Evolutionary conservation across 2,329 filamentous ascomycete genomes (phyloP).

Genomic region (Triangularia verruculosa): DNA sequence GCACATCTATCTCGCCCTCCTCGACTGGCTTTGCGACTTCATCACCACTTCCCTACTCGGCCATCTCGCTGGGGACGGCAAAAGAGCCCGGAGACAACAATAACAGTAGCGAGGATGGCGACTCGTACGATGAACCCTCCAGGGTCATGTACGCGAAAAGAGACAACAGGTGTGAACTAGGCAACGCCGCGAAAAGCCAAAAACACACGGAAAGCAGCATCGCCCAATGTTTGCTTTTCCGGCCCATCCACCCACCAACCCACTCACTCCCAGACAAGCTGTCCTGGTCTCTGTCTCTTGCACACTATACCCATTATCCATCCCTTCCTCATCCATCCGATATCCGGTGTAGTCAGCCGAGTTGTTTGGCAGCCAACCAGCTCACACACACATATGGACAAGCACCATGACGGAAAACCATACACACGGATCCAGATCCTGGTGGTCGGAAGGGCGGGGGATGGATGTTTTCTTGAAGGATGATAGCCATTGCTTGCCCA

Average conservation of each 20-base stretch:
- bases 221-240: constrained; percentile 7
- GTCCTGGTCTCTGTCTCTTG: background rate
- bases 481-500: background rate
- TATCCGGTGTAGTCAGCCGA: constrained; percentile 2
- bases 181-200: background rate
- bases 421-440: background rate
- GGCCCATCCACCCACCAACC: background rate
- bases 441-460: background rate
- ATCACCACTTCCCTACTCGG: background rate
- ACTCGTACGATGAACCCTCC: background rate
- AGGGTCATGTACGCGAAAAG: constrained; percentile 13
- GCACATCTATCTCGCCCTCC: background rate
- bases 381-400: background rate
- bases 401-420: background rate
- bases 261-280: background rate
- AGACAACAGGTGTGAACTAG: background rate
- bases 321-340: background rate
- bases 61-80: background rate
- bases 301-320: background rate
- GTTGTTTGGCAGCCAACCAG: constrained; percentile 4
- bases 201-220: constrained; percentile 4
- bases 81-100: background rate
- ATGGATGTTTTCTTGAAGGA: background rate
- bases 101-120: background rate
- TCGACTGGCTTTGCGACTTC: background rate